These are phyloP conservation scores for Leishmania aethiopica DNA, from an alignment of 208 protist genomes.

Conservation along the genomic window DNA sequence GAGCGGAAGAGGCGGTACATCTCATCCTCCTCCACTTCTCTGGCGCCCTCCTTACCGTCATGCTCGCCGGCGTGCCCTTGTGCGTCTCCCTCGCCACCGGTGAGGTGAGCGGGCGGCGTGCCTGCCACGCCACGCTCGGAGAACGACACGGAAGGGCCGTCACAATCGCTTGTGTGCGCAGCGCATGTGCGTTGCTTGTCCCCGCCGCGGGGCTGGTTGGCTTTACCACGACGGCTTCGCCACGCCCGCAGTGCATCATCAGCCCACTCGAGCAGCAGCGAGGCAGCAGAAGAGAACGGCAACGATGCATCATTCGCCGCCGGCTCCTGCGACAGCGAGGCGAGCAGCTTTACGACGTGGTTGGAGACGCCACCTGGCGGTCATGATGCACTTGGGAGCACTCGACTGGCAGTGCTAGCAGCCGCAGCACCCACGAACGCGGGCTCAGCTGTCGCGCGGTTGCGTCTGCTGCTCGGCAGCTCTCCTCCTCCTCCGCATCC, in stretches of 20 bases:
- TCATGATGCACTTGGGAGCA: not conserved
- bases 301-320: not conserved
- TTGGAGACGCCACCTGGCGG: constrained; percentile 2
- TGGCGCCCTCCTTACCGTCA: not conserved
- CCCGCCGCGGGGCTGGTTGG: not conserved
- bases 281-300: not conserved
- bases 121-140: constrained; percentile 9
- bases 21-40: constrained; percentile 20
- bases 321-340: constrained; percentile 6
- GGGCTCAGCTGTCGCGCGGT: not conserved
- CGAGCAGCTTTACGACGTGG: constrained; percentile 3
- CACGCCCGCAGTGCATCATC: not conserved
- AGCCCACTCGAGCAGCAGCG: constrained; percentile 7
- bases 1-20: constrained; percentile 26
- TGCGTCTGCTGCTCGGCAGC: not conserved
- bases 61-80: not conserved
- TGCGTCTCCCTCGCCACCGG: not conserved
- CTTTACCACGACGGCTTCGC: not conserved
- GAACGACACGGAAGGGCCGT: not conserved
- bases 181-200: not conserved
- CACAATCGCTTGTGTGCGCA: not conserved
- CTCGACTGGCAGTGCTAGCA: constrained; percentile 29
- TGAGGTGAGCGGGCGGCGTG: not conserved
- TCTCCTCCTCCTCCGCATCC: not conserved
- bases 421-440: constrained; percentile 16